phyloP scores from a whole-genome alignment of 2,329 filamentous ascomycete genomes.

The Trichophyton schoenleinii region DNA sequence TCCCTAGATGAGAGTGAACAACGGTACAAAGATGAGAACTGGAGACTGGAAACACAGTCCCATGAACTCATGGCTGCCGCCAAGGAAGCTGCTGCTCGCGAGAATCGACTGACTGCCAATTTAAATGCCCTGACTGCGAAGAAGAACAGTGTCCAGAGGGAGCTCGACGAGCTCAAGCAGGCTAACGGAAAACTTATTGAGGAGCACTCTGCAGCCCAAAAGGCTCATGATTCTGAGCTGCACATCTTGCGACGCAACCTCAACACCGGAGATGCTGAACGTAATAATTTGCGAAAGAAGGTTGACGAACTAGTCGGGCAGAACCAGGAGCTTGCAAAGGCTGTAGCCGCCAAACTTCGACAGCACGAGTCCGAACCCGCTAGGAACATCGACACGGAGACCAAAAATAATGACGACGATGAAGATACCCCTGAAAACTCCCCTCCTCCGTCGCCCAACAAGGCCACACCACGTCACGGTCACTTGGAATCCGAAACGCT shows the following conservation, averaged over 20 bases:
- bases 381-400: slow-evolving; percentile 49
- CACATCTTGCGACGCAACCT: slow-evolving; percentile 71
- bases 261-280: slow-evolving; percentile 64
- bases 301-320: slow-evolving; percentile 78
- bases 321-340: slow-evolving; percentile 81
- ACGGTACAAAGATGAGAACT: slow-evolving; percentile 96
- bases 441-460: slow-evolving; percentile 78
- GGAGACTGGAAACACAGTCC: slow-evolving; percentile 85
- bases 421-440: slow-evolving; percentile 75
- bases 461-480: slow-evolving; percentile 79
- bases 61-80: slow-evolving; percentile 66
- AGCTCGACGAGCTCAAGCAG: slow-evolving; percentile 80
- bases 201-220: slow-evolving; percentile 62
- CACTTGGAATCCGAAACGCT: slow-evolving; percentile 92
- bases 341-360: slow-evolving; percentile 62
- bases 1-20: slow-evolving; percentile 86
- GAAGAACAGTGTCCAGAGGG: slow-evolving; percentile 65
- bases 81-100: slow-evolving; percentile 66
- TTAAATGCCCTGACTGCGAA: slow-evolving; percentile 59
- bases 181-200: slow-evolving; percentile 66
- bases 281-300: slow-evolving; percentile 64
- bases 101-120: slow-evolving; percentile 65
- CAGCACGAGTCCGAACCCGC: slow-evolving; percentile 51
- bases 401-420: slow-evolving; percentile 53
- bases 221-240: slow-evolving; percentile 80